Base-by-base conservation (phyloP, 2,329 filamentous ascomycete genomes). In the Fusarium pseudoanthophilum region DNA sequence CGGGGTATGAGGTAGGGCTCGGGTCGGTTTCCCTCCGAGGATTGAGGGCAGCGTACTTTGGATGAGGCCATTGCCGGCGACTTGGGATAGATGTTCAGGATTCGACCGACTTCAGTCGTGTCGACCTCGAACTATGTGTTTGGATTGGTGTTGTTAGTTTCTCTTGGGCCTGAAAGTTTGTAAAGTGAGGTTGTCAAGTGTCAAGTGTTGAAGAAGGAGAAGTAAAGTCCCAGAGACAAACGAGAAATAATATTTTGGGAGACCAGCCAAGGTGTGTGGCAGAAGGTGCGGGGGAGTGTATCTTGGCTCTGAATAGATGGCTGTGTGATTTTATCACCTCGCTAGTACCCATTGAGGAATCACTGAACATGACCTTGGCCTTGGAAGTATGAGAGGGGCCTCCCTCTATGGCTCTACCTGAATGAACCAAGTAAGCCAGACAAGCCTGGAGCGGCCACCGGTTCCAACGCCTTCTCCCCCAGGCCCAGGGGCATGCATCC, bases 11-110 rank as follows among this genome's bases (percentile, higher is more conserved):
- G 34, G 62, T 46, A 71, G 72, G 73, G 71, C 71, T 71, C 73
- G 70, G 69, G 46, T 72, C 66, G 68, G 68, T 63, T 60, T 67
- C 63, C 72, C 64, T 74, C 72, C 65, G 64, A 77, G 64, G 56
- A 59, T 57, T 65, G 72, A 73, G 71, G 67, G 73, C 66, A 69
- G 78, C 79, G 79, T 89, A 90, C 88, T 86, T 89, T 90, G 81
- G 88, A 90, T 80, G 88, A 90, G 82, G 88, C 88, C 88, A 90
- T 90, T 85, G 84, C 84, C 82, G 80, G 81, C 80, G 77, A 79
- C 73, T 79, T 80, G 76, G 75, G 71, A 78, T 78, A 32, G 24
- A 75, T 63, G 80, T 77, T 81, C 80, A 77, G 73, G 76, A 73
- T 75, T 78, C 76, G 78, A 80, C 76, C 77, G 79, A 79, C 77